Percentiles rank a stretch among this genome's conserved stretches.
Conservation (phyloP, 2,329 filamentous ascomycete species). For the Pestalotiopsis sp. region DNA sequence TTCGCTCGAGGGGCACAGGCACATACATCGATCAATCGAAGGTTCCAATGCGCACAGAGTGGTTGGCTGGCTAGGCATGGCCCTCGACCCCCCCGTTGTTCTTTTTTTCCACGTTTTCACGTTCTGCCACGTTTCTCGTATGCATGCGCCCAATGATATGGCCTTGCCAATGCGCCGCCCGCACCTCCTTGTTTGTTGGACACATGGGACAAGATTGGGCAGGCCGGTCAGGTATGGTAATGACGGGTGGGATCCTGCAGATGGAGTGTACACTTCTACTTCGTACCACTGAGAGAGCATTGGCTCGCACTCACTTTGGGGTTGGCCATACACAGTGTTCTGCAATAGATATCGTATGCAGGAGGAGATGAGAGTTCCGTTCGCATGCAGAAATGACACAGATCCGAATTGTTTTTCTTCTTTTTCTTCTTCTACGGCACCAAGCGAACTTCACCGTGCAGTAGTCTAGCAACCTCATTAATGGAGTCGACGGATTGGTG, state of each 20-base stretch:
- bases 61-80: not conserved
- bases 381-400: no score
- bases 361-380: no score
- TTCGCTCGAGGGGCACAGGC: no score
- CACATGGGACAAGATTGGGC: not conserved
- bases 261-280: not conserved
- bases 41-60: not conserved
- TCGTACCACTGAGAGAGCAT: not conserved
- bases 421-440: no score
- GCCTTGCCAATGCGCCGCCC: slow-evolving; percentile 2
- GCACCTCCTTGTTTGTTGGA: not conserved
- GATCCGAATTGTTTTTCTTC: no score
- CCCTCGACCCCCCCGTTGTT: not conserved
- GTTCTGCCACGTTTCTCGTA: slow-evolving; percentile 10
- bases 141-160: not conserved
- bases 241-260: not conserved
- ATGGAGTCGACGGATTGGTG: no score
- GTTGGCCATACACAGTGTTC: no score
- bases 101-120: not conserved
- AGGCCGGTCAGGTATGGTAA: not conserved
- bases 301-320: no score
- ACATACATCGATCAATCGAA: not conserved
- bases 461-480: no score
- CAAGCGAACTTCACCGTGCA: no score
- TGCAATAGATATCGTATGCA: no score